phyloP scores from a whole-genome alignment of 2,329 filamentous ascomycete genomes.

The Ceratocystiopsis minuta region DNA sequence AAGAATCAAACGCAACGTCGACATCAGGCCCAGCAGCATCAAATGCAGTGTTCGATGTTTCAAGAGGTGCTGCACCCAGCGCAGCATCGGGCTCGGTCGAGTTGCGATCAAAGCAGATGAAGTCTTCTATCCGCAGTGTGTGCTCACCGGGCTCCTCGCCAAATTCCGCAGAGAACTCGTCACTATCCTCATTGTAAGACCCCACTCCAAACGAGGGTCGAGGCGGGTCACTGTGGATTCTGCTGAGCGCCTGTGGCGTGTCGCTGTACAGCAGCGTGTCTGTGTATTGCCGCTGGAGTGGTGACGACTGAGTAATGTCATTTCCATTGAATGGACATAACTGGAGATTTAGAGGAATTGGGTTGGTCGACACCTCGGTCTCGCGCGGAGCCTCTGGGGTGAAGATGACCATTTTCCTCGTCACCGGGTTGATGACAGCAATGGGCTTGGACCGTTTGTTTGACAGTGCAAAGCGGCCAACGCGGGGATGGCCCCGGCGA shows the following conservation, averaged over 20 bases:
- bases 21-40: too few relatives aligned
- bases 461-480: slow-evolving; percentile 36
- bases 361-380: background rate
- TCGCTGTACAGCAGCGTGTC: too few relatives aligned
- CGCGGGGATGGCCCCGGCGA: slow-evolving; percentile 32
- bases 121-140: slow-evolving; percentile 49
- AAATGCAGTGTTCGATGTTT: too few relatives aligned
- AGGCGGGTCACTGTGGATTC: too few relatives aligned
- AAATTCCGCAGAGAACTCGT: slow-evolving; percentile 23
- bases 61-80: too few relatives aligned
- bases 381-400: slow-evolving; percentile 26
- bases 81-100: slow-evolving; percentile 15
- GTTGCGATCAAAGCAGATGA: slow-evolving; percentile 45
- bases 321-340: slow-evolving; percentile 1
- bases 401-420: slow-evolving; percentile 46
- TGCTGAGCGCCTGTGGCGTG: too few relatives aligned
- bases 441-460: slow-evolving; percentile 37
- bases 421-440: slow-evolving; percentile 37
- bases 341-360: background rate
- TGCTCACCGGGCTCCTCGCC: slow-evolving; percentile 51
- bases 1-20: too few relatives aligned
- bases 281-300: slow-evolving; percentile 31
- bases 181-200: slow-evolving; percentile 28
- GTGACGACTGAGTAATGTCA: slow-evolving; percentile 23
- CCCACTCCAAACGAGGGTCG: too few relatives aligned